These are phyloP conservation scores for Amanita pallidorosea DNA, from an alignment of 768 basidiomycete genomes.

Conservation along the genomic window DNA sequence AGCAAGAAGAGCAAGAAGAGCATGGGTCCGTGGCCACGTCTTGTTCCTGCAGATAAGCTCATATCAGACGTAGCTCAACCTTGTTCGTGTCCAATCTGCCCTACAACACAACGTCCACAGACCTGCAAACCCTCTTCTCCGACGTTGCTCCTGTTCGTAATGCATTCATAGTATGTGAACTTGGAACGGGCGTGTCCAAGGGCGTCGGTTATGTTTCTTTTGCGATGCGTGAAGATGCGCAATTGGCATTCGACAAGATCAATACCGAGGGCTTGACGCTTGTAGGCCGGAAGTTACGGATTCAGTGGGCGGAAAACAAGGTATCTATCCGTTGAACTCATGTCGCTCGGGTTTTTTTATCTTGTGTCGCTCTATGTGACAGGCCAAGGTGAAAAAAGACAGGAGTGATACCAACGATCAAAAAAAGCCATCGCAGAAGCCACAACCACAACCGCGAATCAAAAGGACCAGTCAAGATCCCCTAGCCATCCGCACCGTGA, in stretches of 20 bases:
- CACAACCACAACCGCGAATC: constrained; percentile 20
- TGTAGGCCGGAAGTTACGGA: constrained; percentile 58
- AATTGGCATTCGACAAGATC: constrained; percentile 56
- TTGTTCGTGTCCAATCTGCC: constrained; percentile 92
- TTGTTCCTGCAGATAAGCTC: background rate
- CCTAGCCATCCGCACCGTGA: constrained; percentile 72
- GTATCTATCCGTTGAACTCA: constrained; percentile 24
- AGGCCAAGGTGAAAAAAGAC: constrained; percentile 37
- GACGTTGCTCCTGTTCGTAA: constrained; percentile 91
- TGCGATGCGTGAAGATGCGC: constrained; percentile 81
- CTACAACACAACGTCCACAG: constrained; percentile 81
- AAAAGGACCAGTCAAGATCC: constrained; percentile 42
- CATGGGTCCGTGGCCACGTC: constrained; percentile 17
- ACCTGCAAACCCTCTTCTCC: constrained; percentile 88
- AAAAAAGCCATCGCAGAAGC: constrained; percentile 19
- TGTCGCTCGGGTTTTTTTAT: background rate
- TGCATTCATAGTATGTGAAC: constrained; percentile 86
- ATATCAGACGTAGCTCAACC: constrained; percentile 46
- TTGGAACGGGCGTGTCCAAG: constrained; percentile 66
- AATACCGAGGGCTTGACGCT: constrained; percentile 53
- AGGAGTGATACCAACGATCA: constrained; percentile 17
- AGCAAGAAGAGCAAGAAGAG: constrained; percentile 10
- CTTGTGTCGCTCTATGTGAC: background rate
- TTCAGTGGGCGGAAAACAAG: constrained; percentile 76
- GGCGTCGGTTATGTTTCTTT: constrained; percentile 97